Evolutionary conservation across 2,329 filamentous ascomycete species (phyloP), one percentile per base, ranked within the genome.

Genomic region (Penicillium sp.): DNA sequence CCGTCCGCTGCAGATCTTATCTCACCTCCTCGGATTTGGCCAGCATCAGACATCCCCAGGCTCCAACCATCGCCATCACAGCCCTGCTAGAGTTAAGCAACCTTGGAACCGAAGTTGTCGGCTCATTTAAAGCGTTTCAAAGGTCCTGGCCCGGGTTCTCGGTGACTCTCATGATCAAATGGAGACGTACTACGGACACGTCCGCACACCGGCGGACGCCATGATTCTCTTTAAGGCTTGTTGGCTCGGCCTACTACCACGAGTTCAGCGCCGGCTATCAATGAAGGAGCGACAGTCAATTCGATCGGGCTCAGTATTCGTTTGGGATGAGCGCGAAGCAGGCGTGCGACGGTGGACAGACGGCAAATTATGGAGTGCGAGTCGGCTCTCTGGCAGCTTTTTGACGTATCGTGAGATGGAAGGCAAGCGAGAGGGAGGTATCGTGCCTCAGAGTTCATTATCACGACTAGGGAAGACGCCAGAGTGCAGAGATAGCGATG

Each of bases 201-300:
- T 99, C 73, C 91, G 93, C 79, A 96, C 93, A n/a, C 94, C 95
- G 41, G 89, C 88, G 71, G 95, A 99, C 79, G 95, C 95, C 69
- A 97, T 99, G 79, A 93, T 97, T 74, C 84, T 99, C n/a, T 98
- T 99, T 73, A 95, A 98, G 79, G 95, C 95, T 61, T 99, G 94
- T 77, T 86, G 94, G 65, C 83, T 96, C 47, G 95, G 95, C 56
- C 82, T 96, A 51, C 81, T 98, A 50, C 95, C 95, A 34, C 88
- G 95, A 66, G 95, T 98, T 5, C 95, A 98, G 80, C 86, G 95
- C 67, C 86, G 95, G 69, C 80, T 97, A 60, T 98, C 95, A 2
- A 95, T 99, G 78, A 98, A 98, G 79, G 95, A 99, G 79, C 87
- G 95, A 62, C 93, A 97, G 74, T 92, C 92, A 4, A 99, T 99